Percentiles rank a stretch among this genome's conserved stretches.
These are phyloP conservation scores for Salix brachista DNA, from an alignment of 345 rosid genomes.

Conservation along the genomic window DNA sequence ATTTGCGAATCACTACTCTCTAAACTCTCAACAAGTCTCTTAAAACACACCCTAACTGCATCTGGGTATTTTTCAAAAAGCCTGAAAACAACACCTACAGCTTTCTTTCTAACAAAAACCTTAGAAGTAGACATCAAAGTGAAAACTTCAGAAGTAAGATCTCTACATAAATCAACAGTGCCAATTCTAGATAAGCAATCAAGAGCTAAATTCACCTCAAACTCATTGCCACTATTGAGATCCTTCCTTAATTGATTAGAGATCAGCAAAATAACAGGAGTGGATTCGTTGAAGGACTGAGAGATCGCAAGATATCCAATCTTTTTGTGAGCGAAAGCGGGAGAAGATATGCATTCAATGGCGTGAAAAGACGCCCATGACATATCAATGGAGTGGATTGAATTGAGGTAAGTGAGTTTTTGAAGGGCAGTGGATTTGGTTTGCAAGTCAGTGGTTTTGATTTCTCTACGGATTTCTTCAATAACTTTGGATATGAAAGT, in stretches of 20 bases:
- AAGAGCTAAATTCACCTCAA: conserved; percentile 78
- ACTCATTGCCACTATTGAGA: conserved; percentile 57
- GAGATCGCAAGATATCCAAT: conserved; percentile 78
- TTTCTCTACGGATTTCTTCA: conserved; percentile 88
- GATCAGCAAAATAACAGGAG: conserved; percentile 73
- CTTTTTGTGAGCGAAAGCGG: conserved; percentile 64
- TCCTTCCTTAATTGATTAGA: conserved; percentile 89
- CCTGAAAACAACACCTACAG: conserved; percentile 66
- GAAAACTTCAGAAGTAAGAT: conserved; percentile 78
- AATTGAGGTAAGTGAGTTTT: conserved; percentile 75
- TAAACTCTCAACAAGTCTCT: conserved; percentile 84
- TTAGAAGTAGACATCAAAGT: conserved; percentile 66
- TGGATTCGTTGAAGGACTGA: conserved; percentile 74
- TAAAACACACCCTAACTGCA: conserved; percentile 80
- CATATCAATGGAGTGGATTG: conserved; percentile 73
- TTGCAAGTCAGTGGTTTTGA: conserved; percentile 69
- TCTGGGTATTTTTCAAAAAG: conserved; percentile 87
- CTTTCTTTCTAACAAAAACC: conserved; percentile 62
- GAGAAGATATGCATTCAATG: conserved; percentile 76
- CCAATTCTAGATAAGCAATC: conserved; percentile 74
- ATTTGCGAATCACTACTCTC: conserved; percentile 65
- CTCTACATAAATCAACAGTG: conserved; percentile 78
- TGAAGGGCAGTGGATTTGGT: conserved; percentile 86
- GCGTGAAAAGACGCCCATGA: conserved; percentile 88
- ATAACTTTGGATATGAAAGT: conserved; percentile 58